These are phyloP conservation scores for Neurospora africana DNA, from an alignment of 495 filamentous ascomycete species.

Conservation along the genomic window DNA sequence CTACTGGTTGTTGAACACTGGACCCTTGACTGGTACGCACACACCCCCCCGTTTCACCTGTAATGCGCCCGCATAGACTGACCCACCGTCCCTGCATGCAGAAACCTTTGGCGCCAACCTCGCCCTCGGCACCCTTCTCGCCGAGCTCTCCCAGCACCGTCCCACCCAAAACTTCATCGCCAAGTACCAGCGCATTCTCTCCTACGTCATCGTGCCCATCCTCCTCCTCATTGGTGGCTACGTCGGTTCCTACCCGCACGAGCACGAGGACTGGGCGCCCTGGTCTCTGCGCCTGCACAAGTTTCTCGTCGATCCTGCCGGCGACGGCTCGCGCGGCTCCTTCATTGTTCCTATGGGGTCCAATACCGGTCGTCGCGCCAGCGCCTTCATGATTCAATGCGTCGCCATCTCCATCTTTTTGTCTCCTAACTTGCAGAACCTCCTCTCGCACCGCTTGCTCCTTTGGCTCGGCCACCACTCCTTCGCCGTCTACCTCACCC, in stretches of 20 bases:
- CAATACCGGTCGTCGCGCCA: conserved; percentile 39
- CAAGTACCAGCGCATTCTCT: conserved; percentile 34
- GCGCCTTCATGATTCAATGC: conserved; percentile 45
- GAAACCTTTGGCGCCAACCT: conserved; percentile 50
- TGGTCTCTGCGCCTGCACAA: conserved; percentile 46
- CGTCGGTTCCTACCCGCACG: conserved; percentile 50
- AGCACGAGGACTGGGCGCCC: conserved; percentile 43
- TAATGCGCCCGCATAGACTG: neutral
- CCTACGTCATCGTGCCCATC: conserved; percentile 32
- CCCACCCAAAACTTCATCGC: conserved; percentile 41
- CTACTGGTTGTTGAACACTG: conserved; percentile 43
- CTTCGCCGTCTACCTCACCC: conserved; percentile 58
- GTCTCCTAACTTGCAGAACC: conserved; percentile 42
- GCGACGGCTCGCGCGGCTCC: conserved; percentile 22
- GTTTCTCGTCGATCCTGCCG: conserved; percentile 11
- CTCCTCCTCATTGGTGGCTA: conserved; percentile 41
- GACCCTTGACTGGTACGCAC: conserved; percentile 19
- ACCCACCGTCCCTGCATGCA: conserved; percentile 10
- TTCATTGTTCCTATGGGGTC: conserved; percentile 47
- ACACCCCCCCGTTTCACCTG: neutral
- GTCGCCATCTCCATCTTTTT: conserved; percentile 45
- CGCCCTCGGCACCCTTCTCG: conserved; percentile 51
- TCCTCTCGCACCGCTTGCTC: conserved; percentile 45
- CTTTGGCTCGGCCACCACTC: conserved; percentile 57
- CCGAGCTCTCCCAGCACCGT: conserved; percentile 47